Percentiles rank a stretch among this genome's conserved stretches.
Conservation (phyloP, 768 basidiomycete genomes). For the Wakefieldia striispora region DNA sequence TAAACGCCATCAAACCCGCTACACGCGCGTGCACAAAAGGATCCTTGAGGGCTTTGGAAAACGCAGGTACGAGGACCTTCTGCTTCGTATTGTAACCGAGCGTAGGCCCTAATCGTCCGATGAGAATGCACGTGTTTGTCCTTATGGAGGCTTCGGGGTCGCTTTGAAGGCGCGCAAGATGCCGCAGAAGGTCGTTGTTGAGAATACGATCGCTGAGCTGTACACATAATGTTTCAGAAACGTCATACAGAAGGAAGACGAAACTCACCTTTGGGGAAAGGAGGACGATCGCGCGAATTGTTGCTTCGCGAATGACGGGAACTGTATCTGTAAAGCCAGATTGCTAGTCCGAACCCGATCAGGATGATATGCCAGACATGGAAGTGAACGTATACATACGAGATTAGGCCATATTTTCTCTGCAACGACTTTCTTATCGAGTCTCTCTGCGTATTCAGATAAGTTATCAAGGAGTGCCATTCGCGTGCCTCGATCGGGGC, state of each 20-base stretch:
- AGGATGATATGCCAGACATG: neutral
- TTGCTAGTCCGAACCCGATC: too few relatives aligned
- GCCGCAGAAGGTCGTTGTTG: constrained; percentile 93
- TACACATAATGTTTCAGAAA: neutral
- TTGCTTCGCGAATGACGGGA: constrained; percentile 90
- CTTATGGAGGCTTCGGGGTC: constrained; percentile 94
- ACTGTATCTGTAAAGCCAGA: constrained; percentile 36
- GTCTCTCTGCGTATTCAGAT: constrained; percentile 77
- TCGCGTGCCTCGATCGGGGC: constrained; percentile 88
- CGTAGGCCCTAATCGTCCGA: constrained; percentile 84
- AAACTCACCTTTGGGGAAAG: too few relatives aligned
- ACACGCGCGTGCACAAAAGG: constrained; percentile 88
- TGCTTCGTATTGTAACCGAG: constrained; percentile 87
- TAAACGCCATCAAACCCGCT: constrained; percentile 93
- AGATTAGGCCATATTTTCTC: constrained; percentile 94
- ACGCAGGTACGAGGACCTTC: constrained; percentile 97
- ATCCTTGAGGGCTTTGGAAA: constrained; percentile 86
- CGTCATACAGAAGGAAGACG: neutral
- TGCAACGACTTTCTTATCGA: constrained; percentile 81
- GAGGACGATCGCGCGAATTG: constrained; percentile 25
- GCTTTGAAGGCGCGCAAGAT: constrained; percentile 88
- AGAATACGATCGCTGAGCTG: constrained; percentile 89
- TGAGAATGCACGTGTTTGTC: constrained; percentile 95
- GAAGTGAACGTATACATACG: constrained; percentile 37
- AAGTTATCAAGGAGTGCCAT: constrained; percentile 92